Base-by-base conservation (phyloP, 768 basidiomycete species). In the Lactifluus volemus region DNA sequence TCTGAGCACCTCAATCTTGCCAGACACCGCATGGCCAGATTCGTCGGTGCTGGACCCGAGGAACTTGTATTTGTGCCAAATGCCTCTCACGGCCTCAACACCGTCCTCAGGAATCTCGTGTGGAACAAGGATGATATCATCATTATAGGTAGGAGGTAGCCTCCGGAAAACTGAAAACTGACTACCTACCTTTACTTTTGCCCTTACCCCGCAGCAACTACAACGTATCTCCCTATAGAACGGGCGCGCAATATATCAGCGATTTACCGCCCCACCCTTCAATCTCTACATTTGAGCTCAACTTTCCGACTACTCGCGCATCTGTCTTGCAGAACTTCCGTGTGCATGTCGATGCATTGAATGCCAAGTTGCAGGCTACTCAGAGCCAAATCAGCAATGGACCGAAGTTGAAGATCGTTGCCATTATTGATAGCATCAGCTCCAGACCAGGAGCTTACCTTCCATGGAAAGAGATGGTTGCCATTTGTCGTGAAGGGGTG, bases 381-480 rank as follows among this genome's bases (percentile, higher is more conserved):
- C 45, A 53, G 48, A 51, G 68, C 42, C 67, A 63, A 53, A 32
- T 57, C 14, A 55, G 67, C 41, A 61, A 68, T 3, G 58, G 59
- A 1, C 63, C 68, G 2, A 62, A 70, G 17, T 71, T 75, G 65
- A 81, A 84, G 70, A 77, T 88, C 5, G 75, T 91, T 21, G 84
- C 84, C 0, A 69, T 92, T 41, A 81, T 92, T 11, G 92, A 93
- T 68, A 72, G 76, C 36, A 85, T 93, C 50, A 71, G 75, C 4
- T 80, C 86, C 9, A 76, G 74, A 39, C 89, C 89, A 0, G 88
- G 84, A 0, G 75, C 80, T 6, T 68, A 74, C 3, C 72, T 88
- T 59, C 90, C 90, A 1, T 92, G 88, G 90, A 75, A 83, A 69
- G 79, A 81, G 60, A 77, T 91, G 70, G 82, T 86, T 1, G 69